phyloP scores from a whole-genome alignment of 1,139 yeast genomes.

The Candida gigantensis region DNA sequence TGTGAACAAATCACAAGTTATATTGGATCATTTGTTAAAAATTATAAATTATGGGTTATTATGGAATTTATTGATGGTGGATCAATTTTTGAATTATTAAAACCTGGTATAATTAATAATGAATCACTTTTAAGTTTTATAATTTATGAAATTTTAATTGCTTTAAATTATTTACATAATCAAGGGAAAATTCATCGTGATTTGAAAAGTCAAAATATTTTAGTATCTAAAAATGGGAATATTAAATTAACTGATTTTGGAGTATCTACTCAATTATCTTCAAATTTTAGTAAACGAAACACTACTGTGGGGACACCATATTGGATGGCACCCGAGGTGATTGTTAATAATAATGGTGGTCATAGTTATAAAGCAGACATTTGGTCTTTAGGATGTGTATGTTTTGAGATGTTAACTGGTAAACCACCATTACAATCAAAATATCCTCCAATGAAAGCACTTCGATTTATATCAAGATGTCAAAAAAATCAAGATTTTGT shows the following conservation, averaged over 20 bases:
- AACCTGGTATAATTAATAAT: conserved; percentile 57
- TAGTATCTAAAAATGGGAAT: conserved; percentile 67
- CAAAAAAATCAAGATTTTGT: conserved; percentile 33
- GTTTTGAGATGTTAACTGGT: conserved; percentile 79
- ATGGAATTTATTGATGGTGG: conserved; percentile 90
- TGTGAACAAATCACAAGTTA: conserved; percentile 67
- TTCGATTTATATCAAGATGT: conserved; percentile 49
- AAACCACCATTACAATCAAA: conserved; percentile 76
- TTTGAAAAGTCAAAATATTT: conserved; percentile 80
- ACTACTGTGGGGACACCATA: conserved; percentile 98
- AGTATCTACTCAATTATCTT: conserved; percentile 84
- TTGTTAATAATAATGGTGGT: conserved; percentile 71
- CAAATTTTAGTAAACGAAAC: conserved; percentile 71
- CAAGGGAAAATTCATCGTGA: conserved; percentile 87
- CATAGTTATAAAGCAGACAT: conserved; percentile 89
- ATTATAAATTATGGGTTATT: conserved; percentile 80
- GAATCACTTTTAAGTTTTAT: conserved; percentile 57
- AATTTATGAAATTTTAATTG: conserved; percentile 59
- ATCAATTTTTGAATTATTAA: conserved; percentile 65
- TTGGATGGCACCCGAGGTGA: conserved; percentile 99
- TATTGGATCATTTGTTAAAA: conserved; percentile 78
- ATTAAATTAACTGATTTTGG: conserved; percentile 97
- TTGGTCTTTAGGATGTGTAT: conserved; percentile 94
- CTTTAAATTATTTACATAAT: conserved; percentile 68
- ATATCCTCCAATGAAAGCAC: conserved; percentile 78